These are phyloP conservation scores for Aureobasidium melanogenum DNA, from an alignment of 2,329 filamentous ascomycete species.

Conservation along the genomic window DNA sequence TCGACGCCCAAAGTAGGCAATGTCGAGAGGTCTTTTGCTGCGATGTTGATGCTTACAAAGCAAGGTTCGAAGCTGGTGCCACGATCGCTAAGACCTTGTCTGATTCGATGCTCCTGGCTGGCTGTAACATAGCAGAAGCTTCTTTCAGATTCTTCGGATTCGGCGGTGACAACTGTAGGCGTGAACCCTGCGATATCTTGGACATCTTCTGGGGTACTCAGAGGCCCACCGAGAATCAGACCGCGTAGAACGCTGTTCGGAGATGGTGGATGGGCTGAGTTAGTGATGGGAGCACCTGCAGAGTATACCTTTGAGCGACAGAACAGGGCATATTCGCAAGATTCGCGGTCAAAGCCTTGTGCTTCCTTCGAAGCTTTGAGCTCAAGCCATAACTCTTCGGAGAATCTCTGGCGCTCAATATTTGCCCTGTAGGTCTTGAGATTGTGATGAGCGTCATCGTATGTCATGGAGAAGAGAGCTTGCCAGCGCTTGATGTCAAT, in stretches of 20 bases:
- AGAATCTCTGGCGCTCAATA: background rate
- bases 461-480: background rate
- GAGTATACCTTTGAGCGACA: background rate
- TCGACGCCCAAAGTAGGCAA: background rate
- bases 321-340: background rate
- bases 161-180: background rate
- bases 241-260: background rate
- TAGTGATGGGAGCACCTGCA: background rate
- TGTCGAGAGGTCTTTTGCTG: background rate
- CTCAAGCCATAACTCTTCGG: background rate
- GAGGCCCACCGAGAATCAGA: background rate
- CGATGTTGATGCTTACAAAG: background rate
- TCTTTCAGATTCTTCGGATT: background rate
- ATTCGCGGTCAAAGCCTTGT: constrained; percentile 3
- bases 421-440: background rate
- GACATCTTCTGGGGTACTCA: background rate
- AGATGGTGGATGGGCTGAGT: background rate
- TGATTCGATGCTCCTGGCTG: background rate
- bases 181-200: background rate
- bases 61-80: background rate
- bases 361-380: background rate
- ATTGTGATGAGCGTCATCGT: background rate
- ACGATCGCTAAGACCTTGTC: background rate
- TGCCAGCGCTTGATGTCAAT: background rate
- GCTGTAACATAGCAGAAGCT: background rate